Evolutionary conservation across 2,329 filamentous ascomycete genomes (phyloP).

Genomic region (Penicillium sp.): DNA sequence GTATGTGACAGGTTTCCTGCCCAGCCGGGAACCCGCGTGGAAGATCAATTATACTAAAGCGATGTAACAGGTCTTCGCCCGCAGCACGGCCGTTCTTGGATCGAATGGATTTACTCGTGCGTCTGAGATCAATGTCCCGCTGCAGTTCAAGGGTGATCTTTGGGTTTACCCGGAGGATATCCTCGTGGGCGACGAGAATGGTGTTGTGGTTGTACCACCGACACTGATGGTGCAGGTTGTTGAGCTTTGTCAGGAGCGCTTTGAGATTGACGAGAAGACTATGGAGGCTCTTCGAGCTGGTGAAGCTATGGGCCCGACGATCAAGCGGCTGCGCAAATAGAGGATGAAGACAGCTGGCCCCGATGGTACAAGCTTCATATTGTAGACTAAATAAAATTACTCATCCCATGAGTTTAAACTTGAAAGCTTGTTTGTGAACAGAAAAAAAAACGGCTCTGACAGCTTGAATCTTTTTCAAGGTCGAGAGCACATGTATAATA

Average conservation of each 20-base stretch:
- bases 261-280: slow-evolving; percentile 20
- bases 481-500: background rate
- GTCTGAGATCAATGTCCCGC: slow-evolving; percentile 15
- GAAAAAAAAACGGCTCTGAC: background rate
- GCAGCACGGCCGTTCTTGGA: slow-evolving; percentile 12
- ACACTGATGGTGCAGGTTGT: slow-evolving; percentile 11
- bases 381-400: background rate
- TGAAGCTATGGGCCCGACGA: slow-evolving; percentile 13
- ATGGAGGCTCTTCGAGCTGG: slow-evolving; percentile 15
- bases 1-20: background rate
- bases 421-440: background rate
- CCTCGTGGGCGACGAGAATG: slow-evolving; percentile 17
- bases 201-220: slow-evolving; percentile 15
- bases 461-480: background rate
- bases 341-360: background rate
- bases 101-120: slow-evolving; percentile 16
- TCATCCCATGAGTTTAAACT: background rate
- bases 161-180: slow-evolving; percentile 16
- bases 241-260: slow-evolving; percentile 14
- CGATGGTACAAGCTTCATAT: background rate
- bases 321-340: slow-evolving; percentile 15
- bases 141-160: slow-evolving; percentile 15
- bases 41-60: background rate
- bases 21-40: background rate
- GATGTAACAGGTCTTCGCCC: slow-evolving; percentile 10